A percentile compares a stretch with the other conserved stretches of the same genome.
Evolutionary conservation across 2,329 filamentous ascomycete genomes (phyloP).

Genomic region (Zopfia rhizophila): DNA sequence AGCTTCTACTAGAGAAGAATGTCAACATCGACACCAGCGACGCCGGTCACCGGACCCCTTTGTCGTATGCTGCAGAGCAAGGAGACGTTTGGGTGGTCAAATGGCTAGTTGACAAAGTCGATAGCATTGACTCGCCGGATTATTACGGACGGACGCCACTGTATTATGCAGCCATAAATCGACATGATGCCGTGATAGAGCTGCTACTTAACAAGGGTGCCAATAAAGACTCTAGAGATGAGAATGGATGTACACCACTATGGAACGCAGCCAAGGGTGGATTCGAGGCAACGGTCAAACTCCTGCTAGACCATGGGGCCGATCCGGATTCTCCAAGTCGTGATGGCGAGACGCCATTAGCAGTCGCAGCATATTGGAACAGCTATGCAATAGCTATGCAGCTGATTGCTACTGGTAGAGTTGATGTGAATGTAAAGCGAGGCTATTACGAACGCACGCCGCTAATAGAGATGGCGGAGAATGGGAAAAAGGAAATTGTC

Average conservation of each 20-base stretch:
- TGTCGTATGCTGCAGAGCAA: constrained; percentile 6
- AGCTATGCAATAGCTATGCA: too few relatives aligned
- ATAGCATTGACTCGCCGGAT: constrained; percentile 1
- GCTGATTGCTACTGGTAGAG: too few relatives aligned
- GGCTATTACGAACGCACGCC: too few relatives aligned
- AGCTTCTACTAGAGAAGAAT: too few relatives aligned
- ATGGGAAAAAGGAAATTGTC: constrained; percentile 2
- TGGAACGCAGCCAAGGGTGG: too few relatives aligned
- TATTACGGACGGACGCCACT: constrained; percentile 7
- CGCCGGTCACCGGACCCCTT: not conserved
- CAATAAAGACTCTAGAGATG: not conserved
- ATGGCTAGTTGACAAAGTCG: too few relatives aligned
- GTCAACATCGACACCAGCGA: constrained; percentile 8
- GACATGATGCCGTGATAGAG: constrained; percentile 1
- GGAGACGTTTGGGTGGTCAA: too few relatives aligned
- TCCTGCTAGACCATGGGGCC: not conserved
- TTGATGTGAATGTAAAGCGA: too few relatives aligned
- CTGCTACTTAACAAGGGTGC: constrained; percentile 3
- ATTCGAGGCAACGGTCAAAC: too few relatives aligned
- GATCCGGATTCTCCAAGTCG: not conserved
- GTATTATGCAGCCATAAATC: constrained; percentile 2
- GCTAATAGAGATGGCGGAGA: not conserved
- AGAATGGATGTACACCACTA: not conserved
- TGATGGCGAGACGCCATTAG: constrained; percentile 2
- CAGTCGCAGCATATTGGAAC: too few relatives aligned